Evolutionary conservation across 192 early-diverging fungal species (phyloP).

Genomic region (Umbelopsis ramanniana): DNA sequence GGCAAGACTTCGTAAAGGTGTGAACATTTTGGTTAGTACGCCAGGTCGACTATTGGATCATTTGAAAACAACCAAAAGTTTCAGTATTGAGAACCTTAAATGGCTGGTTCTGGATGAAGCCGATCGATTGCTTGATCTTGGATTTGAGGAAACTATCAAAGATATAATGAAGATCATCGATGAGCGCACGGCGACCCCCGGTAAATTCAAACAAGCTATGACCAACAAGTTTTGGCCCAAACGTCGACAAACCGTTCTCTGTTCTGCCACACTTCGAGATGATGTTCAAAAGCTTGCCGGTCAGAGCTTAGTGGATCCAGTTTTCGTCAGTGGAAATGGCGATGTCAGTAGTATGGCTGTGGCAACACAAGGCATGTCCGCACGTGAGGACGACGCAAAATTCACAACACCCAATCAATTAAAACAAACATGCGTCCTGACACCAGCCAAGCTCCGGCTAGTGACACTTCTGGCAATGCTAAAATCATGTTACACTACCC

Average conservation of each 20-base stretch:
- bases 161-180: slow-evolving; percentile 70
- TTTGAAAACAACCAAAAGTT: slow-evolving; percentile 82
- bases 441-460: slow-evolving; percentile 91
- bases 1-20: slow-evolving; percentile 82
- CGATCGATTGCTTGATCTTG: slow-evolving; percentile 93
- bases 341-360: slow-evolving; percentile 25
- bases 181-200: slow-evolving; percentile 43
- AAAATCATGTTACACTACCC: slow-evolving; percentile 50
- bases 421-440: slow-evolving; percentile 81
- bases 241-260: slow-evolving; percentile 75
- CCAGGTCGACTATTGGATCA: slow-evolving; percentile 95
- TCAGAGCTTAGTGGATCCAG: slow-evolving; percentile 74
- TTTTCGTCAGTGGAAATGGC: slow-evolving; percentile 74
- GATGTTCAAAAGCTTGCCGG: slow-evolving; percentile 85
- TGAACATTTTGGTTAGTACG: slow-evolving; percentile 89
- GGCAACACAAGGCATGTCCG: slow-evolving; percentile 20
- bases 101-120: slow-evolving; percentile 99
- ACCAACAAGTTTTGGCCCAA: slow-evolving; percentile 56
- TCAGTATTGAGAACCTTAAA: slow-evolving; percentile 80
- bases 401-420: slow-evolving; percentile 87
- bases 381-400: slow-evolving; percentile 42
- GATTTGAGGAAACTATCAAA: slow-evolving; percentile 82
- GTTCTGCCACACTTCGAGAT: slow-evolving; percentile 91
- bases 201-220: slow-evolving; percentile 43
- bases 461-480: slow-evolving; percentile 83